Evolutionary conservation across 768 basidiomycete species (phyloP).

Genomic region (Boletus patriciae): DNA sequence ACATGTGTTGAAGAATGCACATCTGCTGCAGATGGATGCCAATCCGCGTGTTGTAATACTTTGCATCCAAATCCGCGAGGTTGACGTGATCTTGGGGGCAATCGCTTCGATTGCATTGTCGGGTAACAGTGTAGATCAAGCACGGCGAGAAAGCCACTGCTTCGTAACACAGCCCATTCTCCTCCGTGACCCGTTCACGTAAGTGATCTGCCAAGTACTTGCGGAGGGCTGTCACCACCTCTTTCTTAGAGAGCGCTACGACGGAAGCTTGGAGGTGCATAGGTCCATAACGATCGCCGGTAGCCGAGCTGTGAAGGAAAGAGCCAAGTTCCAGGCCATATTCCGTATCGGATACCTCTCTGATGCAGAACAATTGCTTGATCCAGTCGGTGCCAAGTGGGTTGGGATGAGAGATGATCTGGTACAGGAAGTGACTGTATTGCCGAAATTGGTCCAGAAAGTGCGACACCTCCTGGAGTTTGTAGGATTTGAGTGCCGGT

Average conservation of each 20-base stretch:
- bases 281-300: background rate
- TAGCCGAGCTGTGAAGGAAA: constrained; percentile 7
- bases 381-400: constrained; percentile 14
- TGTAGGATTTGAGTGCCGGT: constrained; percentile 21
- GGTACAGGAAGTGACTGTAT: constrained; percentile 2
- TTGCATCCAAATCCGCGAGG: constrained; percentile 21
- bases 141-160: constrained; percentile 41
- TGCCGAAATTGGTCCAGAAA: constrained; percentile 4
- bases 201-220: constrained; percentile 29
- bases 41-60: constrained; percentile 42
- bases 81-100: constrained; percentile 41
- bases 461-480: constrained; percentile 13
- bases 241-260: constrained; percentile 20
- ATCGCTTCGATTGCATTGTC: constrained; percentile 29
- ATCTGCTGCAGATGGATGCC: constrained; percentile 52
- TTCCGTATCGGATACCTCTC: constrained; percentile 5
- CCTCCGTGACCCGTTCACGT: constrained; percentile 26
- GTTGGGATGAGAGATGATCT: background rate
- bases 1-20: constrained; percentile 40
- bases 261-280: background rate
- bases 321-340: constrained; percentile 1
- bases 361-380: constrained; percentile 29
- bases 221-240: constrained; percentile 27
- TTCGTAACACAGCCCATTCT: constrained; percentile 33
- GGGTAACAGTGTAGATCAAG: constrained; percentile 32